A percentile compares a stretch with the other conserved stretches of the same genome.
Conservation (phyloP, 768 basidiomycete species). For the Rhodotorula toruloides region DNA sequence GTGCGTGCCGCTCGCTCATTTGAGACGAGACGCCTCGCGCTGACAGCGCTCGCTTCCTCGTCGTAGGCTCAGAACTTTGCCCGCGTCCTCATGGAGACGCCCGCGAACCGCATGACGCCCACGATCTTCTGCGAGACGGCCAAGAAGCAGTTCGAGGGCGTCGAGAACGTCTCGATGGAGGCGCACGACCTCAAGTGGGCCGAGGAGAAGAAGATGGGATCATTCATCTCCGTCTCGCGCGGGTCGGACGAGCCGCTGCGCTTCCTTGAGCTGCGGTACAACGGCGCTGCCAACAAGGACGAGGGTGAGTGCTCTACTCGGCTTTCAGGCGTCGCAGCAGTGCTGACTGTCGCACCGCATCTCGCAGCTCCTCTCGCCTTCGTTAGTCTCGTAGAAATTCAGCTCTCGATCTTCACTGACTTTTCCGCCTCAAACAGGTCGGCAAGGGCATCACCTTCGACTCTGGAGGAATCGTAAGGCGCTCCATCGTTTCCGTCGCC, state of each 20-base stretch:
- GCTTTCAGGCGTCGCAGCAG: conserved; percentile 36
- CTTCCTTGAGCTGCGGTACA: conserved; percentile 82
- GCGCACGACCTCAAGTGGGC: conserved; percentile 79
- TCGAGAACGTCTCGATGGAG: conserved; percentile 64
- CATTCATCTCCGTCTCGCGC: conserved; percentile 79
- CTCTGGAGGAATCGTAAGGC: conserved; percentile 52
- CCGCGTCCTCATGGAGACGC: conserved; percentile 70
- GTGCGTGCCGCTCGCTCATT: conserved; percentile 70
- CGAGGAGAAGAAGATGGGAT: conserved; percentile 74
- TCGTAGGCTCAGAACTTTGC: conserved; percentile 34
- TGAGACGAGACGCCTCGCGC: no score
- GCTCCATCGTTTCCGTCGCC: neutral
- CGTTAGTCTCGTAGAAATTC: conserved; percentile 2
- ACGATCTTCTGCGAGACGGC: conserved; percentile 71
- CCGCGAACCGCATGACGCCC: conserved; percentile 62
- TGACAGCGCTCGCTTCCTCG: no score
- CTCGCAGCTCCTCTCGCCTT: conserved; percentile 42
- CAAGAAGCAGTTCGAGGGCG: conserved; percentile 59
- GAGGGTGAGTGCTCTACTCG: conserved; percentile 38
- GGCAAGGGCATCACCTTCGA: conserved; percentile 88
- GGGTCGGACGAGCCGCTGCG: conserved; percentile 73
- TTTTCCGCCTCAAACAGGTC: conserved; percentile 49
- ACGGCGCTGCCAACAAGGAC: conserved; percentile 59
- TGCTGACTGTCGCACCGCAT: conserved; percentile 46
- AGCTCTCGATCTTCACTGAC: no score